These are phyloP conservation scores for Fusarium sp. DNA, from an alignment of 2,329 filamentous ascomycete genomes.

Conservation along the genomic window DNA sequence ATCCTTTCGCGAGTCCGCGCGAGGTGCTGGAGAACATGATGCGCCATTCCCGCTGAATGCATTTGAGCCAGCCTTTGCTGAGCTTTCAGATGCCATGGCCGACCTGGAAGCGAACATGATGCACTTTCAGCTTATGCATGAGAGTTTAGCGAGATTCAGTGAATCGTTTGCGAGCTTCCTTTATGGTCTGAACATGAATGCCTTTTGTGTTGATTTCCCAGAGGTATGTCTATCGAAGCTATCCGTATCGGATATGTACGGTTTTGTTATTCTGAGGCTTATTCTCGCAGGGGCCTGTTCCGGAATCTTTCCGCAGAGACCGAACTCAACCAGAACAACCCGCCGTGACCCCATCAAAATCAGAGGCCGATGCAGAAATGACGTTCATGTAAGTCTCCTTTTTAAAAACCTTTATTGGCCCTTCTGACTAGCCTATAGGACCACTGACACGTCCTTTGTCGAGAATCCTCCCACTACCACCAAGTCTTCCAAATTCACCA, in stretches of 20 bases:
- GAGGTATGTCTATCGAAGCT: slow-evolving; percentile 67
- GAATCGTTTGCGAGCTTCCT: slow-evolving; percentile 96
- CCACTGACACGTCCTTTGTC: slow-evolving; percentile 90
- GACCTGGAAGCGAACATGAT: slow-evolving; percentile 97
- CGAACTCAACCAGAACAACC: slow-evolving; percentile 64
- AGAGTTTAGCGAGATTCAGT: slow-evolving; percentile 90
- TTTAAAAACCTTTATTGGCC: neutral
- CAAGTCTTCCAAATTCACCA: slow-evolving; percentile 59
- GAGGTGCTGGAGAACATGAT: slow-evolving; percentile 60
- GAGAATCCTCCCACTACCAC: slow-evolving; percentile 77
- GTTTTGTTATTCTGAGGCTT: neutral
- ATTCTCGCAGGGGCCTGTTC: slow-evolving; percentile 73
- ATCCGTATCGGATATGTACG: neutral
- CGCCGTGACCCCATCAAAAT: slow-evolving; percentile 31
- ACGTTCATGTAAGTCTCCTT: slow-evolving; percentile 77
- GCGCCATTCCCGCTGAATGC: slow-evolving; percentile 76
- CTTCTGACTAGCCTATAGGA: slow-evolving; percentile 61
- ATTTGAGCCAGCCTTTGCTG: slow-evolving; percentile 90
- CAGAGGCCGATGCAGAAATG: slow-evolving; percentile 69
- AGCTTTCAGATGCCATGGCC: slow-evolving; percentile 91
- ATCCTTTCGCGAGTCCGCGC: slow-evolving; percentile 82
- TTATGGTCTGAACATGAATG: slow-evolving; percentile 98
- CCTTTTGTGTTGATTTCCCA: slow-evolving; percentile 96
- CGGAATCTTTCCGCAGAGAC: slow-evolving; percentile 81
- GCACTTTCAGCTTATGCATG: slow-evolving; percentile 96